Evolutionary conservation across 352 stramenopile genomes (phyloP).

Genomic region (Phytophthora pini): DNA sequence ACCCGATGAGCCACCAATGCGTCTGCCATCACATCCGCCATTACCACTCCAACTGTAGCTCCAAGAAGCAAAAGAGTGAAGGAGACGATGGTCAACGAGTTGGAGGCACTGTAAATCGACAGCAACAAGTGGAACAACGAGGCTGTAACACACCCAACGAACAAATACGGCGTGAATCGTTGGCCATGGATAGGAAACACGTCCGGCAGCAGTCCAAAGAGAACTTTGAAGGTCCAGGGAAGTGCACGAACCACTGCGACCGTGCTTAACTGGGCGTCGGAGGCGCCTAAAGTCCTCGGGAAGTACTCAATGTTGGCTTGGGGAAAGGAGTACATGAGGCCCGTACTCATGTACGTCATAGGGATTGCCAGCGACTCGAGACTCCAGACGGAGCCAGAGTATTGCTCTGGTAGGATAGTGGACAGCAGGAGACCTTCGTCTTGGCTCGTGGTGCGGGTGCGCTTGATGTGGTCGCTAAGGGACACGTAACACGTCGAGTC

Average conservation of each 20-base stretch:
- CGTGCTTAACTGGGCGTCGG: conserved; percentile 77
- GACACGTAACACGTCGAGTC: conserved; percentile 37
- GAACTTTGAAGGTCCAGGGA: conserved; percentile 83
- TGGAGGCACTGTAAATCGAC: conserved; percentile 30
- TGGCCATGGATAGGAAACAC: conserved; percentile 55
- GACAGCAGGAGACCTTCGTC: conserved; percentile 33
- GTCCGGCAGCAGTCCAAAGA: conserved; percentile 78
- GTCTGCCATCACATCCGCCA: conserved; percentile 87
- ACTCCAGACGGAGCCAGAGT: conserved; percentile 56
- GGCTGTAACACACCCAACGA: conserved; percentile 63
- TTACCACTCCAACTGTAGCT: conserved; percentile 76
- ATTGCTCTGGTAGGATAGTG: conserved; percentile 24
- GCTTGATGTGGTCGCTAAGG: conserved; percentile 32
- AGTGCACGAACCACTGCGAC: conserved; percentile 70
- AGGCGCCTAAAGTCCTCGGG: conserved; percentile 60
- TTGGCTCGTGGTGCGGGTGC: conserved; percentile 26
- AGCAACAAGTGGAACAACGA: conserved; percentile 69
- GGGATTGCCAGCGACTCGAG: conserved; percentile 67
- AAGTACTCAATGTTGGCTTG: conserved; percentile 83
- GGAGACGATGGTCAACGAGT: conserved; percentile 55
- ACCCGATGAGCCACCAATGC: conserved; percentile 72
- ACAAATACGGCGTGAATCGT: conserved; percentile 83
- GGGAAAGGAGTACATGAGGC: conserved; percentile 70
- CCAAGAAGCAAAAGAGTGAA: conserved; percentile 79
- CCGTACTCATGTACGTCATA: conserved; percentile 82